phyloP scores from a whole-genome alignment of 805 yeast species.

The Candida nemodendra region DNA sequence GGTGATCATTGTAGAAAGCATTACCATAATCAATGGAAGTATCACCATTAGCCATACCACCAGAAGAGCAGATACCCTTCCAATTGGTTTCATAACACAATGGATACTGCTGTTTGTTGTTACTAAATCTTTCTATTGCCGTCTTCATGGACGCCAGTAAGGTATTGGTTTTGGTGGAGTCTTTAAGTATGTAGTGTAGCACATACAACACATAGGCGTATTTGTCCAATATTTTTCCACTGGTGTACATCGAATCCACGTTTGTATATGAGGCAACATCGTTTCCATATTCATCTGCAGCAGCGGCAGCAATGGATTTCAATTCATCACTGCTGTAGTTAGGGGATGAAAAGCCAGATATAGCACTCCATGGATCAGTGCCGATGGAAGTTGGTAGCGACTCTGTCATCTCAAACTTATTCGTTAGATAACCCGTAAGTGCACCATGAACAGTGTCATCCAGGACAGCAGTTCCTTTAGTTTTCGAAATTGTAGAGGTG shows the following conservation, averaged over 20 bases:
- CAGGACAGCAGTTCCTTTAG: slow-evolving; percentile 35
- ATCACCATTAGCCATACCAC: slow-evolving; percentile 45
- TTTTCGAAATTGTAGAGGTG: slow-evolving; percentile 25
- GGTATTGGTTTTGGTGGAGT: slow-evolving; percentile 47
- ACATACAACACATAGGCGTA: slow-evolving; percentile 81
- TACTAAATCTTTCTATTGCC: slow-evolving; percentile 66
- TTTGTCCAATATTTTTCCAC: slow-evolving; percentile 87
- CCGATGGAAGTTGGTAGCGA: slow-evolving; percentile 40
- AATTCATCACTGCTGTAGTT: slow-evolving; percentile 20
- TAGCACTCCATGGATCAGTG: slow-evolving; percentile 58
- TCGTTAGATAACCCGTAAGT: slow-evolving; percentile 45
- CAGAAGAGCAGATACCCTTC: slow-evolving; percentile 72
- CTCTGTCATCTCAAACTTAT: slow-evolving; percentile 42
- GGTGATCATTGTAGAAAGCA: slow-evolving; percentile 71
- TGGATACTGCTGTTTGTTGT: slow-evolving; percentile 65
- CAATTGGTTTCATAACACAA: slow-evolving; percentile 73
- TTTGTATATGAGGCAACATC: slow-evolving; percentile 45
- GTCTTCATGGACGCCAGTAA: slow-evolving; percentile 56
- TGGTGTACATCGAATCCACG: slow-evolving; percentile 58
- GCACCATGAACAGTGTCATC: slow-evolving; percentile 52
- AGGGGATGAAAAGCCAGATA: slow-evolving; percentile 32
- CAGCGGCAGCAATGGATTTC: slow-evolving; percentile 31
- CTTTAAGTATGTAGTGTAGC: slow-evolving; percentile 59
- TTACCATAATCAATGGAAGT: slow-evolving; percentile 68
- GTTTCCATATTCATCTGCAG: slow-evolving; percentile 37